These are phyloP conservation scores for Talaromyces liani DNA, from an alignment of 495 filamentous ascomycete species.

Conservation along the genomic window DNA sequence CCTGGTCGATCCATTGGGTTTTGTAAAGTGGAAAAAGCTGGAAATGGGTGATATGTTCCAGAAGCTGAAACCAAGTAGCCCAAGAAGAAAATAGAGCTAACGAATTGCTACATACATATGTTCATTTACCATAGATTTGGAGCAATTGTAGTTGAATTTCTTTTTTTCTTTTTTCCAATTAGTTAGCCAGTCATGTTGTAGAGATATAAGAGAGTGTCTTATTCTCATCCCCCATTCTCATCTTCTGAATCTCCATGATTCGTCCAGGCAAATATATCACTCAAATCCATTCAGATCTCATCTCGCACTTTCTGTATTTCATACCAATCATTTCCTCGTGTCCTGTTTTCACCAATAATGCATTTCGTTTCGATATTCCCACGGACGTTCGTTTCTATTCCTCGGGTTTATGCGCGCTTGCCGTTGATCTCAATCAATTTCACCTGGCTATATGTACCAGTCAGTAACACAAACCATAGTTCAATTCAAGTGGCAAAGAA, in stretches of 20 bases:
- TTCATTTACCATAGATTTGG: not conserved
- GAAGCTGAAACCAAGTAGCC: not conserved
- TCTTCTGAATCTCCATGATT: not conserved
- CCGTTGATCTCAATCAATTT: slow-evolving; percentile 5
- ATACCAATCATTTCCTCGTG: not conserved
- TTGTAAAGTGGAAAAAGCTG: no score
- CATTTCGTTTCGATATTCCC: not conserved
- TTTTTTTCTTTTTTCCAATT: not conserved
- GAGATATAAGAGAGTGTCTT: not conserved
- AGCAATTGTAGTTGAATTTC: not conserved
- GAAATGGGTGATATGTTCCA: no score
- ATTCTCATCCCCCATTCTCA: not conserved
- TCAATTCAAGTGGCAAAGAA: not conserved
- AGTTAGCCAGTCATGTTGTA: not conserved
- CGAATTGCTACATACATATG: not conserved
- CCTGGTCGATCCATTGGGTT: no score
- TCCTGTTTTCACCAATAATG: not conserved
- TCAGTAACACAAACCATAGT: not conserved
- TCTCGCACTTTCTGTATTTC: not conserved
- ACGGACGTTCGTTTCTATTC: not conserved
- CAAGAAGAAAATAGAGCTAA: not conserved
- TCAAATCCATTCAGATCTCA: not conserved
- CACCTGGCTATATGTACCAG: not conserved
- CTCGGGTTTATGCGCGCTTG: not conserved
- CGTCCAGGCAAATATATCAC: not conserved